Conservation (phyloP, 2,329 filamentous ascomycete species). For the Exophiala phaeomuriformis region DNA sequence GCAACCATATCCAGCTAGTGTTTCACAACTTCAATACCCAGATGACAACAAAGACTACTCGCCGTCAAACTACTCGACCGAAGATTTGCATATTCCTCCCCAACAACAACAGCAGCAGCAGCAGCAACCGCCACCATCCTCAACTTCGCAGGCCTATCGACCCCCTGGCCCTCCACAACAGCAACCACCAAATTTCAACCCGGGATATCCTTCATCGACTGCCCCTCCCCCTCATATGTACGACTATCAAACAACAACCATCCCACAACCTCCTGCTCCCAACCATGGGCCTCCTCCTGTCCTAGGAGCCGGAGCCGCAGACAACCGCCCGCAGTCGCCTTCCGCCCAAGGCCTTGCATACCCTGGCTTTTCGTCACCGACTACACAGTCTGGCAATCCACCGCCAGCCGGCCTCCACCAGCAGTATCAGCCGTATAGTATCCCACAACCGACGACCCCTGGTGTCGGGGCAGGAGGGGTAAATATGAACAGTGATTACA, state of each 20-base stretch:
- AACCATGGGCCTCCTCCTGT: constrained; percentile 20
- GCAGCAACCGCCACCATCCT: constrained; percentile 5
- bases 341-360: constrained; percentile 14
- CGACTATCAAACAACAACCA: constrained; percentile 12
- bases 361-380: constrained; percentile 13
- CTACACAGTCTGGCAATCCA: neutral
- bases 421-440: constrained; percentile 26
- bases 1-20: constrained; percentile 14
- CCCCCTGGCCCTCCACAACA: constrained; percentile 9
- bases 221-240: constrained; percentile 12
- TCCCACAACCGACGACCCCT: constrained; percentile 12
- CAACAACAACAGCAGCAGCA: constrained; percentile 5
- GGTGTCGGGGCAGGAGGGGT: constrained; percentile 3
- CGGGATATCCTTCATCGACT: constrained; percentile 58
- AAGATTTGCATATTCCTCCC: constrained; percentile 20
- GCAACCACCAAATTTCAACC: constrained; percentile 66
- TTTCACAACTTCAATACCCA: constrained; percentile 30
- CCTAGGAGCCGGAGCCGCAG: constrained; percentile 2
- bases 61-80: constrained; percentile 35
- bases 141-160: neutral
- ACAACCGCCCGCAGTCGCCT: constrained; percentile 10
- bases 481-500: constrained; percentile 12
- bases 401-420: constrained; percentile 1
- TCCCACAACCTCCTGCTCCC: constrained; percentile 15
- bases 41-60: constrained; percentile 33